Evolutionary conservation across 2,329 filamentous ascomycete genomes (phyloP).

Genomic region (Stagonosporopsis vannaccii): DNA sequence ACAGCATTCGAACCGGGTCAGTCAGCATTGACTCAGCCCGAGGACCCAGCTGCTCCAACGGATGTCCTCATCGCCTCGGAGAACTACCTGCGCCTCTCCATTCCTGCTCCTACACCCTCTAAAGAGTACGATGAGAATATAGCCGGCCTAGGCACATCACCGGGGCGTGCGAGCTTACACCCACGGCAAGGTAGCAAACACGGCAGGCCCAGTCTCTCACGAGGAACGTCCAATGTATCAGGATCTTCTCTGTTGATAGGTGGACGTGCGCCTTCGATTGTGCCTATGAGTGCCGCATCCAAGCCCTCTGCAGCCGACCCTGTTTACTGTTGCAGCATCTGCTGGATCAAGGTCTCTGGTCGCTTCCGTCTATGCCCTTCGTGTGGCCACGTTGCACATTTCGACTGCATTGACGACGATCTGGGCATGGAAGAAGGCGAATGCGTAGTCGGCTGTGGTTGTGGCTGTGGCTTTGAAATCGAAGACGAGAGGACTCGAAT

Average conservation of each 20-base stretch:
- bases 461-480: constrained; percentile 40
- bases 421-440: constrained; percentile 35
- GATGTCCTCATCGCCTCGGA: constrained; percentile 31
- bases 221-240: constrained; percentile 39
- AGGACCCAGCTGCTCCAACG: constrained; percentile 24
- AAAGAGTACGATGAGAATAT: constrained; percentile 30
- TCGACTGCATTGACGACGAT: constrained; percentile 44
- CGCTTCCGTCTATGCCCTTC: constrained; percentile 46
- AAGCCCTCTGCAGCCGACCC: constrained; percentile 27
- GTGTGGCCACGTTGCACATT: constrained; percentile 49
- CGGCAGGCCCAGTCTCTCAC: constrained; percentile 35
- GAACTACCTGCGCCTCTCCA: constrained; percentile 42
- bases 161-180: constrained; percentile 26
- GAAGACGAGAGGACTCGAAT: constrained; percentile 35
- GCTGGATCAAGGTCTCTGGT: constrained; percentile 48
- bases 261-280: constrained; percentile 18
- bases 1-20: constrained; percentile 42
- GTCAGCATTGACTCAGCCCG: constrained; percentile 20
- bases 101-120: constrained; percentile 31
- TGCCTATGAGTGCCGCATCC: constrained; percentile 13
- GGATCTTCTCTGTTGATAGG: constrained; percentile 28
- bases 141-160: constrained; percentile 26
- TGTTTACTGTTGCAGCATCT: constrained; percentile 47
- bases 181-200: constrained; percentile 20
- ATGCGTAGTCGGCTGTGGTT: constrained; percentile 42